Evolutionary conservation across 306 rosid species (phyloP), one percentile per base, ranked within the genome.

Genomic region (Adenanthera pavonina): DNA sequence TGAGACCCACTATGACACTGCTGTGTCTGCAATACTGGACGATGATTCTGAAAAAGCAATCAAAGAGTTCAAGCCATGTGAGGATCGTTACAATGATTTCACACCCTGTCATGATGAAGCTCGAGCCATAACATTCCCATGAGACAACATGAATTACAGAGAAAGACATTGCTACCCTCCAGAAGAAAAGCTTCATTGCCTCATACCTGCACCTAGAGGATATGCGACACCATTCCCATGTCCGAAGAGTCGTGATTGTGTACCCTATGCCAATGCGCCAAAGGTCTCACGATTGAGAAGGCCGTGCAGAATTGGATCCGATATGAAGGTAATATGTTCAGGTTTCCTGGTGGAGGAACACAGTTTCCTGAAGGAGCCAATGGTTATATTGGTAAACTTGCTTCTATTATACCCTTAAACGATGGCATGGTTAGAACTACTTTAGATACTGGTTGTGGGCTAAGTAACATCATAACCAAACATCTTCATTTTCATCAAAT

Each of bases 351-450:
- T 20, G 74, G 74, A 19, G 74, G 74, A 25, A 69, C 74, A 2
- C 74, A 69, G 74, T 69, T 69, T 46, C 74, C 74, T 25, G 56
- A 69, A 49, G 74, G 74, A 19, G 74, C 74, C 12, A 56, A 69
- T 69, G 74, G 56, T 44, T 69, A 69, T 4, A 69, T 69, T 25
- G 56, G 20, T 25, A 8, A 44, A 8, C 74, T 69, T 20, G 74
- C 56, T 12, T 69, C 74, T 25, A 56, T 25, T 2, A 46, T 69
- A 3, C 74, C 74, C 5, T 19, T 69, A 0, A 6, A 8, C 7
- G 25, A 69, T 69, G 74, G 74, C 11, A 69, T 69, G 36, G 74
- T 69, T 46, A 44, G 74, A 69, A 69, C 74, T 12, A 56, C 35
- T 12, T 46, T 69, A 13, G 74, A 69, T 44, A 69, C 74, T 69